Base-by-base conservation (phyloP, 345 rosid genomes). In the Physaria fendleri region DNA sequence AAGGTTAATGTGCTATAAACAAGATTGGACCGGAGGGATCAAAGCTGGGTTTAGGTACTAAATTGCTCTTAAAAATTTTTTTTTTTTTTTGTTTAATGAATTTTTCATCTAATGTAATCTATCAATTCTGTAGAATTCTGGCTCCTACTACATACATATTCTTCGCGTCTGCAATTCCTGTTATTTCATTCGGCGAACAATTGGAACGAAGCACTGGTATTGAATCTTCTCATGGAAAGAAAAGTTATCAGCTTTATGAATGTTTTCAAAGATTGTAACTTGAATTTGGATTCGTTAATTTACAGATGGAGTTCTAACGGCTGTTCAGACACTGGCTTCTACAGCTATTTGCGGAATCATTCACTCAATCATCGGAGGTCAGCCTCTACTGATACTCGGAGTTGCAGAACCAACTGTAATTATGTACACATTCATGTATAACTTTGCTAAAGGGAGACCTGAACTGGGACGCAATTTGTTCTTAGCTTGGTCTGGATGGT, bases 391-490 rank as follows among this genome's bases (percentile, higher is more conserved):
- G 71, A 86, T 92, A 33, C 81, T 92, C 4, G 98, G 98, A 68
- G 98, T 92, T 46, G 98, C 98, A 7, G 98, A 92, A 79, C 98
- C 98, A 21, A 92, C 98, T 34, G 98, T 92, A 17, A 84, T 92
- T 55, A 88, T 91, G 98, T 91, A 88, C 74, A 85, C 86, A 5
- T 91, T 91, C 65, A 85, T 91, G 96, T 91, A 88, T 64, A 79
- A 85, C 79, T 92, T 92, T 72, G 98, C 77, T 6, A 92, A 92
- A 69, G 90, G 81, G 49, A 82, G 87, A 71, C 74, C 85, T 16
- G 96, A 82, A 60, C 59, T 92, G 71, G 98, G 96, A 33, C 85
- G 85, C 55, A 69, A 84, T 18, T 81, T 85, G 59, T 92, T 92
- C 76, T 80, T 92, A 24, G 81, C 96, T 4, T 92, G 98, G 98